Base-by-base conservation (phyloP, 1,284 basidiomycete species). In the Melampsora occidentalis region DNA sequence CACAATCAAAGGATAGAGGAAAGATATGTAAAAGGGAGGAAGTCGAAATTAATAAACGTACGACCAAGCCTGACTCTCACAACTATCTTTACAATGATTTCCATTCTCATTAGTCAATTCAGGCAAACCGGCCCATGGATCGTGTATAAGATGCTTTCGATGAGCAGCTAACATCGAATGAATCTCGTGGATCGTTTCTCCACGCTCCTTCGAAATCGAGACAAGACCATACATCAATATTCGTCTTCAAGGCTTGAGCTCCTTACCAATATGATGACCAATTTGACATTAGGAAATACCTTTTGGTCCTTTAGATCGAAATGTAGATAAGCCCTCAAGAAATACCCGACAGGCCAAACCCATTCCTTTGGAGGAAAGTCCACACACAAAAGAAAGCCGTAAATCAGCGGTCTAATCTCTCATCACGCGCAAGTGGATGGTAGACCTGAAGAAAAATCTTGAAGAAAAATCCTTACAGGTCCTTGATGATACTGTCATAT, bases 81-180 rank as follows among this genome's bases (percentile, higher is more conserved):
- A 97, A 71, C 92, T 93, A 83, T 97, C 94, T 77, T 83, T 84
- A 83, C 94, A 97, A 84, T 89, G 89, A 65, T 85, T 83, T 7
- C 93, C 94, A 79, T 93, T 75, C 65, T 81, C 79, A 69, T 82
- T 82, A 18, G 82, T 82, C 42, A 97, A 84, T 84, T 97, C 95
- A 0, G 94, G 94, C 46, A 97, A 85, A 57, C 94, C 94, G 64
- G 90, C 89, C 94, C 94, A 97, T 14, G 90, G 86, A 81, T 96
- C 92, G 39, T 85, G 86, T 79, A 88, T 85, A 77, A 97, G 90
- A 82, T 96, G 88, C 39, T 86, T 84, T 33, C 91, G 89, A 16
- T 91, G 86, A 22, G 86, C 85, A 18, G 93, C 86, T 69, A 97
- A 85, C 66, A 89, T 86, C 63, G 86, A 86, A 80, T 92, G 90